These are phyloP conservation scores for Boletellus ananas DNA, from an alignment of 768 basidiomycete genomes.

Conservation along the genomic window DNA sequence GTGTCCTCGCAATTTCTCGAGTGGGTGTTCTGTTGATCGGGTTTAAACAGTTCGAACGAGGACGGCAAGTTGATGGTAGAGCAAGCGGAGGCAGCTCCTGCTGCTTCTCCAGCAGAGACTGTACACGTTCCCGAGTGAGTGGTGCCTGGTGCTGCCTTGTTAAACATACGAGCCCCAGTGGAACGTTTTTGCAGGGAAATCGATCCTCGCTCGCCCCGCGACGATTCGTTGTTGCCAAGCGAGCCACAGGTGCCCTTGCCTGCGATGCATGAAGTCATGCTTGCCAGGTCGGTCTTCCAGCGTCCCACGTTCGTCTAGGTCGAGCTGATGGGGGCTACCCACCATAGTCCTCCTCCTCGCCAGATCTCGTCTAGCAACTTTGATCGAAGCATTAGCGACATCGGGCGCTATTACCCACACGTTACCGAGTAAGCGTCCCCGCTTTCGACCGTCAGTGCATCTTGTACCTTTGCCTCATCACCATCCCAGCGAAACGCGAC, in stretches of 20 bases:
- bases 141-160: background rate
- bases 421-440: slow-evolving; percentile 24
- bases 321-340: background rate
- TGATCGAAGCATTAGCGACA: slow-evolving; percentile 16
- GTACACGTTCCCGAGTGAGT: slow-evolving; percentile 31
- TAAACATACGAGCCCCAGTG: background rate
- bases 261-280: slow-evolving; percentile 34
- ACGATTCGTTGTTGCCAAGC: slow-evolving; percentile 25
- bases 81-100: slow-evolving; percentile 11
- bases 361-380: slow-evolving; percentile 16
- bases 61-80: slow-evolving; percentile 19
- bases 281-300: slow-evolving; percentile 13
- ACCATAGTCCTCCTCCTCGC: slow-evolving; percentile 14
- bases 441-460: too few relatives aligned
- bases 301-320: background rate
- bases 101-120: slow-evolving; percentile 26
- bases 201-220: slow-evolving; percentile 33
- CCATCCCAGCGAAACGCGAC: slow-evolving; percentile 46
- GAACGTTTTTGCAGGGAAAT: slow-evolving; percentile 7
- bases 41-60: slow-evolving; percentile 16
- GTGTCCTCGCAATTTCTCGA: slow-evolving; percentile 3
- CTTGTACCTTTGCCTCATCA: background rate
- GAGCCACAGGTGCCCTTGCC: slow-evolving; percentile 31
- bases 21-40: background rate
- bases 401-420: slow-evolving; percentile 8